phyloP scores from a whole-genome alignment of 2,329 filamentous ascomycete species.

The Cytospora paraplurivora region DNA sequence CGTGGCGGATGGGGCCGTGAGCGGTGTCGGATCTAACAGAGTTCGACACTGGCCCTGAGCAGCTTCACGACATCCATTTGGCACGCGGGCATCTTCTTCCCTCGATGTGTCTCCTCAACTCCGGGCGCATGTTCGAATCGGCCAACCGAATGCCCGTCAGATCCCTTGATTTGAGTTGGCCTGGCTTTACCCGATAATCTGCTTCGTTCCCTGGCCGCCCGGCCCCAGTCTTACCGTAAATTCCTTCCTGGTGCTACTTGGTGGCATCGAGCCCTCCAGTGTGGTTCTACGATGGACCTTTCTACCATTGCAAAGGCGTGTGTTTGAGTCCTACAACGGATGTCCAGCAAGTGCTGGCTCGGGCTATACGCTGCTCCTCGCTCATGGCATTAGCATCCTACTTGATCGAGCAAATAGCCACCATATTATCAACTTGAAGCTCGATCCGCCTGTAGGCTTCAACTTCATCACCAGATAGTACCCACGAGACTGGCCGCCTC shows the following conservation, averaged over 20 bases:
- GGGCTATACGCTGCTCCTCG: constrained; percentile 60
- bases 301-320: constrained; percentile 41
- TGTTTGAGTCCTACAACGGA: constrained; percentile 58
- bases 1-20: constrained; percentile 52
- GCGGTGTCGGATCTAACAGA: constrained; percentile 57
- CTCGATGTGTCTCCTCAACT: too few relatives aligned
- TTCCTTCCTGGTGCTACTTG: constrained; percentile 55
- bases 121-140: too few relatives aligned
- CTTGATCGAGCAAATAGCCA: constrained; percentile 61
- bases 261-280: constrained; percentile 51
- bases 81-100: too few relatives aligned
- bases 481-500: constrained; percentile 45
- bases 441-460: constrained; percentile 60
- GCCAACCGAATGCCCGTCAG: constrained; percentile 44
- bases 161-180: constrained; percentile 49
- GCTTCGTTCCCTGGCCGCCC: constrained; percentile 45
- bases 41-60: constrained; percentile 40
- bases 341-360: constrained; percentile 60
- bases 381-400: constrained; percentile 59
- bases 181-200: constrained; percentile 49
- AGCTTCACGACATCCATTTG: constrained; percentile 24
- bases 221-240: constrained; percentile 53
- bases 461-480: constrained; percentile 55
- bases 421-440: constrained; percentile 60
- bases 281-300: too few relatives aligned